Evolutionary conservation across 805 yeast genomes (phyloP).

Genomic region (Naumovozyma castellii): DNA sequence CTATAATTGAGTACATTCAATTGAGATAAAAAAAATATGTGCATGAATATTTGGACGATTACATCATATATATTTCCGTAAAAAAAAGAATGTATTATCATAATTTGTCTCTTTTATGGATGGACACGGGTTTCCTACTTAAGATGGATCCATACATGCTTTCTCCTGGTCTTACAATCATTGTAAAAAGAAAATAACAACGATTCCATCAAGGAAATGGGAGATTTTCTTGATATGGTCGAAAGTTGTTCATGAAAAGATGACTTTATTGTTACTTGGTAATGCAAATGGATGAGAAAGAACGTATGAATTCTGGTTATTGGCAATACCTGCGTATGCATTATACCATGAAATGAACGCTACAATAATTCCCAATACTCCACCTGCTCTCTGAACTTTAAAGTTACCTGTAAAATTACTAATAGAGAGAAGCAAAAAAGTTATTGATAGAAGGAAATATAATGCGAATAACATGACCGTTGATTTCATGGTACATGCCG

Average conservation of each 20-base stretch:
- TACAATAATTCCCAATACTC: slow-evolving; percentile 53
- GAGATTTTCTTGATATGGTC: too few relatives aligned
- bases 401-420: slow-evolving; percentile 40
- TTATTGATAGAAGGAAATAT: slow-evolving; percentile 43
- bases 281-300: slow-evolving; percentile 26
- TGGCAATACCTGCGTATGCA: slow-evolving; percentile 63
- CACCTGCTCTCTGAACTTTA: slow-evolving; percentile 46
- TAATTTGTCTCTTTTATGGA: too few relatives aligned
- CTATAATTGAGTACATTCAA: too few relatives aligned
- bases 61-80: too few relatives aligned
- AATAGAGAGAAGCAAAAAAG: slow-evolving; percentile 46
- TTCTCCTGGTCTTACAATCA: too few relatives aligned
- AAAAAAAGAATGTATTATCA: too few relatives aligned
- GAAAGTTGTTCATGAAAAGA: slow-evolving; percentile 1
- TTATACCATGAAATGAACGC: slow-evolving; percentile 60
- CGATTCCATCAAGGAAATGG: too few relatives aligned
- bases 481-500: slow-evolving; percentile 49
- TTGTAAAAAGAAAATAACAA: too few relatives aligned
- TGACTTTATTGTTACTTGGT: slow-evolving; percentile 22
- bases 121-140: too few relatives aligned
- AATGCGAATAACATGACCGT: slow-evolving; percentile 54
- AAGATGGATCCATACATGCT: too few relatives aligned
- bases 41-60: too few relatives aligned
- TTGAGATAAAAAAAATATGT: too few relatives aligned
- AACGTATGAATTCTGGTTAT: slow-evolving; percentile 45